Base-by-base conservation (phyloP, 805 yeast species). In the Wickerhamiella australiensis region DNA sequence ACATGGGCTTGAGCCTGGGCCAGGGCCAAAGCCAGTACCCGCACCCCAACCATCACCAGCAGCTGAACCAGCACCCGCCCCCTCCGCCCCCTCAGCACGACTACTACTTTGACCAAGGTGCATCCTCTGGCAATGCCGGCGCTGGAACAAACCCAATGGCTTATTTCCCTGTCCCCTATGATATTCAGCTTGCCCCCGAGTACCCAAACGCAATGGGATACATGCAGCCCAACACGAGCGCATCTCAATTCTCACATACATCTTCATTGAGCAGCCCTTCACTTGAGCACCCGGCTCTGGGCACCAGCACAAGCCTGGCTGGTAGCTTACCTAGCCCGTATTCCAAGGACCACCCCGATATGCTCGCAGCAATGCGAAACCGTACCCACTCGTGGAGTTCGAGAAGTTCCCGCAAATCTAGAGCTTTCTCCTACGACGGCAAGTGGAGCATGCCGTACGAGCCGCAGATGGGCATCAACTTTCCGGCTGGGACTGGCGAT, bases 311-410 rank as follows among this genome's bases (percentile, higher is more conserved):
- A 9, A 21, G 5, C 13, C 20, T 37, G 12, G 40, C 21, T 5
- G 21, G 33, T n/a, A 45, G 47, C n/a, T 15, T 45, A 13, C 47
- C 47, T 11, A 25, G 41, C 35, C 47, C 47, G 1, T 45, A 45
- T 9, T 23, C 41, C 12, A 45, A 45, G 27, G 47, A 45, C 9
- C 22, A 15, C 5, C 47, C 47, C 17, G 47, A 45, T 17, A 36
- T 45, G 41, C 17, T 45, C 35, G 42, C 47, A 5, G 41, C 47
- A 2, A 45, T 45, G 47, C 40, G 47, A 21, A 31, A 22, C 11
- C 26, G 47, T 5, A 18, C 41, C 9, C 36, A 37, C 5, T 26
- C 47, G 3, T 36, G 47, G 33, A 45, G 47, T 17, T 21, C 35
- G 5, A 20, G 17, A 4, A 25, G 35, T 5, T 17, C 23, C 25